Percentiles rank a stretch among this genome's conserved stretches.
These are phyloP conservation scores for Styphnolobium japonicum DNA, from an alignment of 306 rosid genomes.

Conservation along the genomic window DNA sequence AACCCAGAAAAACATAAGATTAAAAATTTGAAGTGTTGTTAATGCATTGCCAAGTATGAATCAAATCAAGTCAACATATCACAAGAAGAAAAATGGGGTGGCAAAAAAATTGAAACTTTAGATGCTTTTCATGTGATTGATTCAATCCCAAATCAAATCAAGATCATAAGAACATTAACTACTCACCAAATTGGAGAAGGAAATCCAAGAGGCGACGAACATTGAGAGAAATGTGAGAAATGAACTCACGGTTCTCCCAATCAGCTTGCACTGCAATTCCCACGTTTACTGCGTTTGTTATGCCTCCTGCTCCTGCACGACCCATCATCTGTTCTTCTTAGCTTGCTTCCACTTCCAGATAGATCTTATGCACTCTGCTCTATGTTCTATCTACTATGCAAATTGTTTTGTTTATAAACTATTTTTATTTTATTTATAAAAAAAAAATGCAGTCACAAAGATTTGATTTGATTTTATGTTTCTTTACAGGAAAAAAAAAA, in stretches of 20 bases:
- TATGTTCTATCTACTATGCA: no score
- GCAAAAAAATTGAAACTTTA: constrained; percentile 19
- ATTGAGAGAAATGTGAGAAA: constrained; percentile 92
- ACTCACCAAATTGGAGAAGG: constrained; percentile 97
- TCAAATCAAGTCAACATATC: no score
- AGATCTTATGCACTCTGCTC: no score
- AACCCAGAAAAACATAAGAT: neutral
- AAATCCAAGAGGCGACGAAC: constrained; percentile 98
- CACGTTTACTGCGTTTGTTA: constrained; percentile 89
- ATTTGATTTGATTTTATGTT: neutral
- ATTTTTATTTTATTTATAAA: no score
- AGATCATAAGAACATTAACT: no score
- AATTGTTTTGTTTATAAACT: no score
- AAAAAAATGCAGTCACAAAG: no score
- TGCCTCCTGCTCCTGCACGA: constrained; percentile 93
- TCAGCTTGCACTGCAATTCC: constrained; percentile 98
- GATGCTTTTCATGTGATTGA: neutral
- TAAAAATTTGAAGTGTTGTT: no score
- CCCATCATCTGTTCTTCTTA: no score
- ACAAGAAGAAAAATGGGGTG: neutral
- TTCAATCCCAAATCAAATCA: no score
- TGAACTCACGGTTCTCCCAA: constrained; percentile 98
- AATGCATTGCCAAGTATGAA: no score
- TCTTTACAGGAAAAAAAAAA: neutral
- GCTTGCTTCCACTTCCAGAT: no score